A percentile compares a stretch with the other conserved stretches of the same genome.
These are phyloP conservation scores for Rhododendron griersonianum DNA, from an alignment of 148 eudicot species.

Conservation along the genomic window DNA sequence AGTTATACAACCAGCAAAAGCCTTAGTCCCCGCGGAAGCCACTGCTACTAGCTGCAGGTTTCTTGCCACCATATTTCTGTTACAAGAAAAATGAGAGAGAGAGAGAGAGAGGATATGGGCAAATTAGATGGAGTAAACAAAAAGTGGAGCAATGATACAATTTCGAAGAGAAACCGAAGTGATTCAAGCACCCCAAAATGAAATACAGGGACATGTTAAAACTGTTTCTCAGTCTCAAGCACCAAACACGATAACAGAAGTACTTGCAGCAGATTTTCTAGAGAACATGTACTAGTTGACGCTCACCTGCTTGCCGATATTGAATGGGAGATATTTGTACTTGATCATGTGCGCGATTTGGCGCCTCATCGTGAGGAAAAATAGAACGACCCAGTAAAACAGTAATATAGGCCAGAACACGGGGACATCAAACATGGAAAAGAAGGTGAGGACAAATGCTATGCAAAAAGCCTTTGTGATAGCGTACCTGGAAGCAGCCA, in stretches of 20 bases:
- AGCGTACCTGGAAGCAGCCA: slow-evolving; percentile 53
- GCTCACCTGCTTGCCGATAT: slow-evolving; percentile 79
- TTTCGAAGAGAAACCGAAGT: background rate
- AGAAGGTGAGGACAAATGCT: slow-evolving; percentile 65
- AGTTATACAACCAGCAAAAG: background rate
- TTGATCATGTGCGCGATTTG: slow-evolving; percentile 90
- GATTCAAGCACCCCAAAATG: background rate
- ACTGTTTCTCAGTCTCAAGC: background rate
- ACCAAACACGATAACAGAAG: background rate
- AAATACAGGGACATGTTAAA: background rate
- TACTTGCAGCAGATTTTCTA: background rate
- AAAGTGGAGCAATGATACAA: background rate
- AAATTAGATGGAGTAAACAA: background rate
- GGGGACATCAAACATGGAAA: slow-evolving; percentile 65
- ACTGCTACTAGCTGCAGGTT: slow-evolving; percentile 28
- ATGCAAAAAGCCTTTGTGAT: slow-evolving; percentile 60
- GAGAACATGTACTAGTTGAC: background rate
- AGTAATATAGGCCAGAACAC: slow-evolving; percentile 80
- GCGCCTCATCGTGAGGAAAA: slow-evolving; percentile 85
- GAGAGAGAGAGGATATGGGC: background rate
- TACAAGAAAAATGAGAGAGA: background rate
- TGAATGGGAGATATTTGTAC: slow-evolving; percentile 80
- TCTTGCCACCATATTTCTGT: slow-evolving; percentile 74
- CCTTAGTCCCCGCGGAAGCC: slow-evolving; percentile 35
- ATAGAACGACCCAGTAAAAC: slow-evolving; percentile 72